Conservation (phyloP, 202 grass and related monocot genomes). For the Saccharum hybrid region DNA sequence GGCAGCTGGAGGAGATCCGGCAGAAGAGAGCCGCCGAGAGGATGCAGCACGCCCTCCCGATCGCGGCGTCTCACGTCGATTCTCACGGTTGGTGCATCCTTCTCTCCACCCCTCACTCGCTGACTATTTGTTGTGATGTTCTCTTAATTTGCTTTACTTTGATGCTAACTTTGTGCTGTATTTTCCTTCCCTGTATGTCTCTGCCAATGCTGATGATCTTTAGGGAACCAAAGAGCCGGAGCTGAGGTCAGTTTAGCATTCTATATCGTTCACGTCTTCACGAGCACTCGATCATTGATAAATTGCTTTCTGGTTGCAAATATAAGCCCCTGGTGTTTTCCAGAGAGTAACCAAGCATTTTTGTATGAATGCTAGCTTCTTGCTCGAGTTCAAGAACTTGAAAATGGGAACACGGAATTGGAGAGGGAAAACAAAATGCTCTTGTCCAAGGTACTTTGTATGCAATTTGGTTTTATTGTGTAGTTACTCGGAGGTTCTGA, state of each 20-base stretch:
- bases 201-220: background rate
- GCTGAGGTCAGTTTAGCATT: slow-evolving; percentile 55
- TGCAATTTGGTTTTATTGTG: background rate
- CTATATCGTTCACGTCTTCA: background rate
- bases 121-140: background rate
- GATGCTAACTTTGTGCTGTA: slow-evolving; percentile 8
- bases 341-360: slow-evolving; percentile 17
- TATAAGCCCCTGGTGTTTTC: background rate
- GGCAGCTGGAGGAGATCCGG: slow-evolving; percentile 86
- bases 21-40: slow-evolving; percentile 89
- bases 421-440: slow-evolving; percentile 77
- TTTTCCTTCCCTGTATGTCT: background rate
- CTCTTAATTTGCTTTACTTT: background rate
- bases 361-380: slow-evolving; percentile 45
- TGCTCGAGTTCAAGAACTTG: slow-evolving; percentile 70
- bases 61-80: slow-evolving; percentile 57
- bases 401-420: slow-evolving; percentile 63
- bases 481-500: background rate
- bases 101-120: background rate
- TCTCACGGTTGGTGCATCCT: slow-evolving; percentile 51
- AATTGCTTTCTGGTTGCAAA: background rate
- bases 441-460: slow-evolving; percentile 58
- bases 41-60: slow-evolving; percentile 50
- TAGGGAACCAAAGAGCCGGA: slow-evolving; percentile 46
- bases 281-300: background rate